Percentiles rank a stretch among this genome's conserved stretches.
These are phyloP conservation scores for Penicillium sumatraense DNA, from an alignment of 2,329 filamentous ascomycete genomes.

Conservation along the genomic window DNA sequence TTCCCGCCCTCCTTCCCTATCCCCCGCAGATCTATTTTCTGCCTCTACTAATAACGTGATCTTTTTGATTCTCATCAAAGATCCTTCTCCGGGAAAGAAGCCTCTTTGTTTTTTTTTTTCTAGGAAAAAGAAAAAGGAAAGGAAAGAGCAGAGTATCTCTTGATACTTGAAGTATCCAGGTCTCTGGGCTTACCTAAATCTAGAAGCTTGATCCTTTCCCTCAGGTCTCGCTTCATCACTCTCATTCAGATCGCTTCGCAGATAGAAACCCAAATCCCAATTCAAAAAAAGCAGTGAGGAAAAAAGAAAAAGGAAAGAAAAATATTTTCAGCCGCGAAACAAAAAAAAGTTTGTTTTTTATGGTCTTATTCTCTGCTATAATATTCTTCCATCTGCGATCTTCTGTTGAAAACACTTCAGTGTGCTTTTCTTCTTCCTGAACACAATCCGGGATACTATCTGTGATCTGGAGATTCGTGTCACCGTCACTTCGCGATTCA, in stretches of 20 bases:
- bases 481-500: constrained; percentile 17
- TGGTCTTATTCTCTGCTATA: constrained; percentile 16
- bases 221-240: constrained; percentile 25
- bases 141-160: neutral
- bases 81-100: constrained; percentile 5
- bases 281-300: constrained; percentile 19
- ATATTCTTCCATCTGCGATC: constrained; percentile 13
- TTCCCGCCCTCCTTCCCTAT: constrained; percentile 30
- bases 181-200: constrained; percentile 17
- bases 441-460: constrained; percentile 4
- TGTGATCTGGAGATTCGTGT: constrained; percentile 16
- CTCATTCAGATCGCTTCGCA: constrained; percentile 32
- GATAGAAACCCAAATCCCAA: constrained; percentile 30
- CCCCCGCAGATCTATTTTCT: constrained; percentile 23
- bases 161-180: constrained; percentile 4
- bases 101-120: constrained; percentile 6
- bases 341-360: constrained; percentile 18
- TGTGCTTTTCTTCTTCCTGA: constrained; percentile 39
- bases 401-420: constrained; percentile 41
- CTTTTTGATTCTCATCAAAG: constrained; percentile 9
- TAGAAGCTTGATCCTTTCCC: constrained; percentile 15
- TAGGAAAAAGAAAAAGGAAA: constrained; percentile 14
- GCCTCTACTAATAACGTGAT: constrained; percentile 26
- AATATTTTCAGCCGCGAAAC: constrained; percentile 11
- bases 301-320: constrained; percentile 20